Evolutionary conservation across 129 eudicot species (phyloP), one percentile per base, ranked within the genome.

Genomic region (Pittosporum tobira): DNA sequence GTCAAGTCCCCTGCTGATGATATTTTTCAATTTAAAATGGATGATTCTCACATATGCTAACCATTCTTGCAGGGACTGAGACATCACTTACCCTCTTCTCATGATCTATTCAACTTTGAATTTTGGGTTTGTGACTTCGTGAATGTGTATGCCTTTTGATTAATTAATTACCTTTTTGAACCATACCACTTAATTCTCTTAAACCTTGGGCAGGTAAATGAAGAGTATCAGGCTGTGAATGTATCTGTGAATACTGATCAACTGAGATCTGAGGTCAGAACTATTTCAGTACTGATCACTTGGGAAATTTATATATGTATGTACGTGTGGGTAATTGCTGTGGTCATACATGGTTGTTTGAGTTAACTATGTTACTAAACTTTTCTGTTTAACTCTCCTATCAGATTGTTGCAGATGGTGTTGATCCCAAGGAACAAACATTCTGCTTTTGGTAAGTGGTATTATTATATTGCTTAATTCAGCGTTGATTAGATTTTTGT

Each of bases 91-190:
- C 40, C 59, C 19, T 50, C 99, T n/a, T 81, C 80, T 40, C 99
- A 91, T 51, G 99, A 91, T 76, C 77, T 87, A 28, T 84, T 91
- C 73, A 74, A 59, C 77, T 91, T 51, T 69, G 96, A 91, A 55
- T 91, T 83, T 68, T 73, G 87, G 99, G 99, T 91, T 57, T 58
- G 95, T 80, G 62, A 75, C 68, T 68, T 46, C 26, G 19, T 46
- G 20, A 65, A 62, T 65, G 45, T 53, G 52, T 26, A 51, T 42
- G 23, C 18, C 24, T 12, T 53, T 64, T 48, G 50, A 40, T 53
- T 37, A 23, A n/a, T n/a, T n/a, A n/a, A 19, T 64, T 53, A 22
- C 7, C 19, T 18, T 52, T 57, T 61, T 54, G 31, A 36, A 19
- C 26, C 52, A 25, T 27, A 30, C 25, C n/a, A 23, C 53, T 28